These are phyloP conservation scores for Nephelium lappaceum DNA, from an alignment of 345 rosid genomes.

Conservation along the genomic window DNA sequence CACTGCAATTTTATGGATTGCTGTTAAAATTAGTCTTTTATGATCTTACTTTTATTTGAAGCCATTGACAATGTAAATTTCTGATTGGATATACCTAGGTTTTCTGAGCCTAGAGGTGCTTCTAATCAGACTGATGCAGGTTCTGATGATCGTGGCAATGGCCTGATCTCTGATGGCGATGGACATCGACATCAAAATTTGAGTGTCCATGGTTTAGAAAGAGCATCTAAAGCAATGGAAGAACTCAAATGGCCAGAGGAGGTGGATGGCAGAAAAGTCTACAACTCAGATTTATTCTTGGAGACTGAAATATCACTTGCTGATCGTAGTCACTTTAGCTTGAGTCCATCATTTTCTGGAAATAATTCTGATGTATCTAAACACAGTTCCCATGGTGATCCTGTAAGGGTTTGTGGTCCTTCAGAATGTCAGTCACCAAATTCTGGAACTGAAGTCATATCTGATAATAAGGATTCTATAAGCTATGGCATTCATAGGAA, in stretches of 20 bases:
- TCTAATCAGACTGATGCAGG: constrained; percentile 26
- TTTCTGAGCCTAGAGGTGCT: constrained; percentile 16
- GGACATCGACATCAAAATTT: constrained; percentile 22
- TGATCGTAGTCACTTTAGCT: constrained; percentile 41
- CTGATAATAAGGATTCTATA: constrained; percentile 30
- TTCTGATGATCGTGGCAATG: constrained; percentile 18
- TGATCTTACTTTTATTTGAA: background rate
- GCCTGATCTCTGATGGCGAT: constrained; percentile 22
- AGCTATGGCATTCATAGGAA: constrained; percentile 20
- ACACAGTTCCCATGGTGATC: constrained; percentile 33
- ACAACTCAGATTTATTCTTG: constrained; percentile 33
- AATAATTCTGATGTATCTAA: constrained; percentile 41
- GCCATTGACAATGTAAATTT: constrained; percentile 14
- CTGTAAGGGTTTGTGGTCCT: constrained; percentile 27
- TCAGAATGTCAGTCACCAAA: constrained; percentile 25
- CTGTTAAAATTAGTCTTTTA: background rate
- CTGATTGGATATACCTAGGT: constrained; percentile 32
- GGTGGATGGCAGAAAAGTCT: constrained; percentile 28
- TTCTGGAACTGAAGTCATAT: constrained; percentile 29
- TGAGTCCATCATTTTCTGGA: constrained; percentile 46
- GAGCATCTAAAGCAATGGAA: constrained; percentile 35
- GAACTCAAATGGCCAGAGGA: constrained; percentile 29
- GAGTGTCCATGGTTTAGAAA: constrained; percentile 29
- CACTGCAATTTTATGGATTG: background rate
- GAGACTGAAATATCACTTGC: constrained; percentile 49